Base-by-base conservation (phyloP, 148 eudicot genomes). In the Silene conica region DNA sequence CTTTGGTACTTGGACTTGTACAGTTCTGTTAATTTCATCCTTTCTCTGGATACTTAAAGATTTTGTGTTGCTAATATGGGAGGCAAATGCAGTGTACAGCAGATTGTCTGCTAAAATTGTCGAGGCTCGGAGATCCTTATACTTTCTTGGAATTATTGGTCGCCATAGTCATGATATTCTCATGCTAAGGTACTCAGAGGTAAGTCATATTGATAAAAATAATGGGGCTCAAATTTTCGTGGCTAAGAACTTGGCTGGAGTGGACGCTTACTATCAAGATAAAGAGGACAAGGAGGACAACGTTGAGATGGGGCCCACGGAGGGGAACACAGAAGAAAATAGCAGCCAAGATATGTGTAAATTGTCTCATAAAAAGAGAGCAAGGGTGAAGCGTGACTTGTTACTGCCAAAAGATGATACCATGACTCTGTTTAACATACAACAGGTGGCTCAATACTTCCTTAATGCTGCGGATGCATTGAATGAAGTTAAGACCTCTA, bases 371-470 rank as follows among this genome's bases (percentile, higher is more conserved):
- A 55, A 54, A 55, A 71, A 28, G 63, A 71, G 62, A 54, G 48
- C 41, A 71, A 71, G 46, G 19, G 62, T 31, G 62, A 55, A 8
- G 25, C 11, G 34, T 55, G 73, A 55, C 63, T 50, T 69, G 28
- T 20, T 69, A 13, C 15, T 52, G 23, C 73, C n/a, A 3, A 8
- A 71, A 43, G 22, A 71, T 0, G 45, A 71, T 18, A 55, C 41
- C 23, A 55, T 57, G 62, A 71, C 73, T 15, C 13, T 71, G 41
- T 55, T 54, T 56, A n/a, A 71, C 57, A 4, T 71, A 52, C 73
- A 71, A 15, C 73, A 55, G 73, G 46, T 55, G 25, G 62, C 45
- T 71, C 63, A 71, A 55, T 71, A 71, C 48, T 56, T 71, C 19
- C 8, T 55, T 11, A 1, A 13, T n/a, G 73, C 63, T 71, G 62